Percentiles rank a stretch among this genome's conserved stretches.
These are phyloP conservation scores for Cutaneotrichosporon sp. DNA, from an alignment of 1,284 basidiomycete genomes.

Conservation along the genomic window DNA sequence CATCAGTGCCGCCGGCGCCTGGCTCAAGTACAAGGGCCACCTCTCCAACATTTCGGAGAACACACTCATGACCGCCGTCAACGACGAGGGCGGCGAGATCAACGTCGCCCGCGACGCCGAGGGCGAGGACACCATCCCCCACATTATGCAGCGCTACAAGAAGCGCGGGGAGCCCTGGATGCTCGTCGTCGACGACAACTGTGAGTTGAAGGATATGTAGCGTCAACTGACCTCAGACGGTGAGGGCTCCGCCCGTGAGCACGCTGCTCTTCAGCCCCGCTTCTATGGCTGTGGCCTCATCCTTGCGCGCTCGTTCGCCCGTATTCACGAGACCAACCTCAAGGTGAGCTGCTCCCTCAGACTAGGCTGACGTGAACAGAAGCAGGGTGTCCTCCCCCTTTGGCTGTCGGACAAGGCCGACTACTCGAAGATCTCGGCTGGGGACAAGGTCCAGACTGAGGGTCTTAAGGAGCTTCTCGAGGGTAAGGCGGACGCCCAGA, in stretches of 20 bases:
- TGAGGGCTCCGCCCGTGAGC: slow-evolving; percentile 83
- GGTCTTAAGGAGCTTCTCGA: slow-evolving; percentile 62
- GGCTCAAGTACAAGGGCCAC: slow-evolving; percentile 96
- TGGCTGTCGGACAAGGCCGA: slow-evolving; percentile 87
- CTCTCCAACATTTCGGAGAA: slow-evolving; percentile 96
- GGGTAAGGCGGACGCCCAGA: slow-evolving; percentile 52
- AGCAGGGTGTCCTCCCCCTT: slow-evolving; percentile 90
- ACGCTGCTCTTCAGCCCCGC: slow-evolving; percentile 94
- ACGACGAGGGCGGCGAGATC: slow-evolving; percentile 88
- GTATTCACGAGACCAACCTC: slow-evolving; percentile 97
- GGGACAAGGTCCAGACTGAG: slow-evolving; percentile 66
- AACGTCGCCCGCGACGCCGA: slow-evolving; percentile 80
- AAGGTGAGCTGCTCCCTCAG: slow-evolving; percentile 56
- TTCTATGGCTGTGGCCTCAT: slow-evolving; percentile 89
- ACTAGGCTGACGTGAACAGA: slow-evolving; percentile 49
- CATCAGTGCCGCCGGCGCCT: slow-evolving; percentile 92
- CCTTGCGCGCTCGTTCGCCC: slow-evolving; percentile 88
- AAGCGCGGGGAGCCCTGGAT: slow-evolving; percentile 84
- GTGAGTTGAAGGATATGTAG: slow-evolving; percentile 37
- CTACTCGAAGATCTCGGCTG: slow-evolving; percentile 77
- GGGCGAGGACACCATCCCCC: slow-evolving; percentile 77
- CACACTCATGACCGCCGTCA: slow-evolving; percentile 77
- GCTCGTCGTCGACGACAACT: slow-evolving; percentile 89
- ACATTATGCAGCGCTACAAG: slow-evolving; percentile 84
- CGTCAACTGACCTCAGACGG: slow-evolving; percentile 63